These are phyloP conservation scores for Teratosphaeria nubilosa DNA, from an alignment of 2,329 filamentous ascomycete species.

Conservation along the genomic window DNA sequence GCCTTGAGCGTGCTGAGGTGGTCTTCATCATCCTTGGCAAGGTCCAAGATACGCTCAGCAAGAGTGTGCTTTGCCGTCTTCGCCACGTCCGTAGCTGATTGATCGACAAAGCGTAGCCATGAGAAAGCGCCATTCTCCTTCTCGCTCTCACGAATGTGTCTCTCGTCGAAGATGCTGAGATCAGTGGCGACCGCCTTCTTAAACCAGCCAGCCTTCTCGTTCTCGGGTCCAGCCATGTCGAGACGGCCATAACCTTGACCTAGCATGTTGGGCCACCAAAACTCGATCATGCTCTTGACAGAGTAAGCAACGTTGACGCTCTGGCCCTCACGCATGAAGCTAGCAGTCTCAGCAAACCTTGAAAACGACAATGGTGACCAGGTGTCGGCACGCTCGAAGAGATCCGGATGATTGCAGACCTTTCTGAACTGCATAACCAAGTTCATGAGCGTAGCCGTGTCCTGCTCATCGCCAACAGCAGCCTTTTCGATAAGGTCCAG, in stretches of 20 bases:
- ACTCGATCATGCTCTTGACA: conserved; percentile 75
- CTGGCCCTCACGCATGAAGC: conserved; percentile 80
- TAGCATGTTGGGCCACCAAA: conserved; percentile 69
- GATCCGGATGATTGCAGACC: conserved; percentile 95
- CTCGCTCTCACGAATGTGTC: conserved; percentile 59
- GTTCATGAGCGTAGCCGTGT: conserved; percentile 96
- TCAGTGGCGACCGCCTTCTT: conserved; percentile 66
- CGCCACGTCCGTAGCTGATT: conserved; percentile 63
- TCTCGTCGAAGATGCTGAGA: conserved; percentile 83
- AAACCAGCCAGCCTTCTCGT: conserved; percentile 66
- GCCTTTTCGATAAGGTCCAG: conserved; percentile 98
- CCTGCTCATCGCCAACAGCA: conserved; percentile 83
- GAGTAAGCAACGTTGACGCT: conserved; percentile 78
- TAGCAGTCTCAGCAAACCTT: conserved; percentile 90
- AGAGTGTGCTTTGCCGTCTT: conserved; percentile 58
- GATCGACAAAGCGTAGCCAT: conserved; percentile 79
- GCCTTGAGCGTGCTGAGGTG: conserved; percentile 45
- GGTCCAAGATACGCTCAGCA: conserved; percentile 61
- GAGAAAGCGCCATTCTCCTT: conserved; percentile 62
- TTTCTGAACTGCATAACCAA: conserved; percentile 99
- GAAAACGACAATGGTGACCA: conserved; percentile 73
- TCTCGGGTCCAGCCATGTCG: conserved; percentile 61
- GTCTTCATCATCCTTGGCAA: conserved; percentile 43
- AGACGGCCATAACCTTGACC: conserved; percentile 72
- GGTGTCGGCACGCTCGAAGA: conserved; percentile 91